Evolutionary conservation across 176 grass and related monocot species (phyloP), one percentile per base, ranked within the genome.

Genomic region (Aegilops umbellulata): DNA sequence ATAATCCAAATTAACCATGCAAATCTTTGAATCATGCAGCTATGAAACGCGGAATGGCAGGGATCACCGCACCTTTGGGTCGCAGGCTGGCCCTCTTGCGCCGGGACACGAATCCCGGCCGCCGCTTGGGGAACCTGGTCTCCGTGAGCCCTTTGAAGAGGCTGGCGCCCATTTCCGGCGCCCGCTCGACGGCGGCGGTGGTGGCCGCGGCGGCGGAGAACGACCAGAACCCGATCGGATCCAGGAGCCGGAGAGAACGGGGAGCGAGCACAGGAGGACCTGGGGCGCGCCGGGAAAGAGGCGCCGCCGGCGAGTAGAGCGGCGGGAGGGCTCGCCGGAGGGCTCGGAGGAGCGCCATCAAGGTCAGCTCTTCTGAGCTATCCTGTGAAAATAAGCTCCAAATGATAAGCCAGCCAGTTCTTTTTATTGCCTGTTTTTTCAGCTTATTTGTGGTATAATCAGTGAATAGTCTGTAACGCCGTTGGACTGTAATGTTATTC

Each of bases 81-180:
- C 87, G 92, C 61, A 95, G 79, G 90, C 82, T 95, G 27, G 91
- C 89, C 75, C 95, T 92, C 86, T 98, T 98, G 83, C 88, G 83
- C 55, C 90, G 91, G 78, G 89, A 82, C 84, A 47, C 86, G 74
- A 90, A 85, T 24, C 87, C 91, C 0, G 95, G 91, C 17, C 93
- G 89, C 62, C 93, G 82, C 87, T 98, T 93, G 32, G 89, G 91
- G 22, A 87, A 93, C 70, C 95, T 82, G 10, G 84, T 85, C 1
- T 95, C 93, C 51, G 38, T 95, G 74, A 98, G 85, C 61, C 89
- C 83, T 5, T 26, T 77, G 49, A 94, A 95, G 78, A 88, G 68
- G 20, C 47, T 69, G 58, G 85, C 27, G 1, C 79, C 88, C 66
- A 85, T 88, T 76, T 80, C 49, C 31, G 30, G 81, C 58, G 69